phyloP scores from a whole-genome alignment of 2,329 filamentous ascomycete genomes.

The Corinectria fuckeliana region DNA sequence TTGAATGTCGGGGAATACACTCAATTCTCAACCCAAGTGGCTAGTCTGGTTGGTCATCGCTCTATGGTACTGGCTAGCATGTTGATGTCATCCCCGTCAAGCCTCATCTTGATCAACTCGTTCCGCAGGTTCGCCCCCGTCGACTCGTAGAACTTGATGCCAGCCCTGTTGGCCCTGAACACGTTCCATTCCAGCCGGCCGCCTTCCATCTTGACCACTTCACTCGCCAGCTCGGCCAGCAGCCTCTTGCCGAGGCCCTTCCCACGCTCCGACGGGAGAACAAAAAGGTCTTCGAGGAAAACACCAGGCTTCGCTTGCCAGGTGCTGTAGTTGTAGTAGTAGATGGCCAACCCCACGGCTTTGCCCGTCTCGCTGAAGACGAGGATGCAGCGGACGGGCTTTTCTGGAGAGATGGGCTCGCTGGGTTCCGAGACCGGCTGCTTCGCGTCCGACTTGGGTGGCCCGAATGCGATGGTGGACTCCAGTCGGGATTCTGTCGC shows the following conservation, averaged over 20 bases:
- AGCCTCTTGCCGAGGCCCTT: background rate
- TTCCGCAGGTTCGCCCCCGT: background rate
- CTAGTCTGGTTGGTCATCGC: background rate
- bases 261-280: background rate
- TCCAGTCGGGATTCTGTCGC: background rate
- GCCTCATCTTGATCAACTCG: background rate
- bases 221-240: background rate
- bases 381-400: background rate
- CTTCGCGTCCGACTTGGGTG: background rate
- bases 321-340: constrained; percentile 4
- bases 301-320: constrained; percentile 5
- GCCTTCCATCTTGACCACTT: background rate
- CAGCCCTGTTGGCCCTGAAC: background rate
- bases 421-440: background rate
- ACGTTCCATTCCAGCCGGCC: constrained; percentile 1
- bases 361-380: background rate
- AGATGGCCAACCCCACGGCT: constrained; percentile 3
- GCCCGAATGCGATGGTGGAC: background rate
- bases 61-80: background rate
- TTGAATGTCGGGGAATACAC: background rate
- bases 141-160: background rate
- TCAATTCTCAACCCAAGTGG: no score
- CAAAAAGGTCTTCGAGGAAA: constrained; percentile 6
- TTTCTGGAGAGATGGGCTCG: background rate
- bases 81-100: background rate